Percentiles rank a stretch among this genome's conserved stretches.
phyloP scores from a whole-genome alignment of 2,329 filamentous ascomycete species.

The Penicillium sp. region DNA sequence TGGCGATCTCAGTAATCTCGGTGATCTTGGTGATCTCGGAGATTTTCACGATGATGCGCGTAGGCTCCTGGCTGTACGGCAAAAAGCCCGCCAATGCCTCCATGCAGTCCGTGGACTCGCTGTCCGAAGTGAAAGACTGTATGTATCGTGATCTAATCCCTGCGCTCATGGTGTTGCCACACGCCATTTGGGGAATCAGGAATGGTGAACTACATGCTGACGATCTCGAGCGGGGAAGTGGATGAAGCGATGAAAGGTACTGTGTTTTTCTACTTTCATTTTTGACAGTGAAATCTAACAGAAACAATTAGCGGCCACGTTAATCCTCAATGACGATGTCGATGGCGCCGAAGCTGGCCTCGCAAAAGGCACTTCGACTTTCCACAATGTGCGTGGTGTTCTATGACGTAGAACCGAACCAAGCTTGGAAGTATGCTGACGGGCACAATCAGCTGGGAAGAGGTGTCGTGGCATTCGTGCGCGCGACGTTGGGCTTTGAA shows the following conservation, averaged over 20 bases:
- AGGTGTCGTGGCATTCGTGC: slow-evolving; percentile 77
- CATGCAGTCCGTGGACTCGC: slow-evolving; percentile 54
- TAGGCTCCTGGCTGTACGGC: slow-evolving; percentile 45
- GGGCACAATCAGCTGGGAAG: slow-evolving; percentile 59
- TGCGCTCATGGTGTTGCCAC: neutral
- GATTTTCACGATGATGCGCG: slow-evolving; percentile 33
- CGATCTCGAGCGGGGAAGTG: slow-evolving; percentile 24
- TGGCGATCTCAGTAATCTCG: neutral
- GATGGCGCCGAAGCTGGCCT: slow-evolving; percentile 73
- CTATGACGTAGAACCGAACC: slow-evolving; percentile 5
- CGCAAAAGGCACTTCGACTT: slow-evolving; percentile 70
- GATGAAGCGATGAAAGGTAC: slow-evolving; percentile 45
- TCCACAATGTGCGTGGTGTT: slow-evolving; percentile 61
- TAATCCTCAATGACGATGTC: slow-evolving; percentile 88
- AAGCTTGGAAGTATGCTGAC: slow-evolving; percentile 2
- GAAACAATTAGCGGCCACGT: slow-evolving; percentile 53
- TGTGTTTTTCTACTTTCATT: neutral
- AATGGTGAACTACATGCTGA: slow-evolving; percentile 17
- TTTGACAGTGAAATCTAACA: neutral
- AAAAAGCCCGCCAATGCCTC: slow-evolving; percentile 43
- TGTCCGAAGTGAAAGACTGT: slow-evolving; percentile 54
- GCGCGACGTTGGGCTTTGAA: slow-evolving; percentile 83
- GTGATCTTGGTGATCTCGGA: neutral
- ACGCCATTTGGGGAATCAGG: neutral
- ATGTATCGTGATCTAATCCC: slow-evolving; percentile 14